Evolutionary conservation across 139 green algal species (phyloP).

Genomic region (Coelastrella sp.): DNA sequence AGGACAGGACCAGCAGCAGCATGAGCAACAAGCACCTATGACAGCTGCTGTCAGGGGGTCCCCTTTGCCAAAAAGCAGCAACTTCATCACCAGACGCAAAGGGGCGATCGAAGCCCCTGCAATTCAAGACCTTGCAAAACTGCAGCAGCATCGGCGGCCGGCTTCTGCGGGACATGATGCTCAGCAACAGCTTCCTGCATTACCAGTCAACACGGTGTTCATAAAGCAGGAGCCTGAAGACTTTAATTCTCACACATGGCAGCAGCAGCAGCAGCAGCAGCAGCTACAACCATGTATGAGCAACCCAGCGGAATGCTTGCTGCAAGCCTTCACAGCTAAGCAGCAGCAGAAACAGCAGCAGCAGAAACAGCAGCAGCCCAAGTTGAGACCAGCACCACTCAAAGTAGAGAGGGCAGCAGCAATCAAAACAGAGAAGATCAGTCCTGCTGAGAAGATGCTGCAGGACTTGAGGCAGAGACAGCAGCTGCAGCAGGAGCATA

Average conservation of each 20-base stretch:
- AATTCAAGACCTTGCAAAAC: neutral
- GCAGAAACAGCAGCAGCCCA: neutral
- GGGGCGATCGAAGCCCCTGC: neutral
- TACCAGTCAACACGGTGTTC: neutral
- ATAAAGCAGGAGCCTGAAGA: neutral
- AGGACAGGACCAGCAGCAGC: neutral
- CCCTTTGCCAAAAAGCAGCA: neutral
- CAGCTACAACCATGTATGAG: neutral
- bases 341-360: constrained; percentile 7
- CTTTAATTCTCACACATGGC: neutral
- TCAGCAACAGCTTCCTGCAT: neutral
- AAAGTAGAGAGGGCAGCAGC: neutral
- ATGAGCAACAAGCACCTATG: neutral
- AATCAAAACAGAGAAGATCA: neutral
- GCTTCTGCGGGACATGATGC: neutral
- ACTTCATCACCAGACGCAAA: neutral
- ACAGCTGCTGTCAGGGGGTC: neutral
- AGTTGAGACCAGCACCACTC: neutral
- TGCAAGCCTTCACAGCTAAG: neutral
- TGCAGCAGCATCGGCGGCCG: neutral
- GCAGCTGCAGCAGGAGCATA: constrained; percentile 18
- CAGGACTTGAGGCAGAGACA: neutral
- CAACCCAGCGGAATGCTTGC: neutral
- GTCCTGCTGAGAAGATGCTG: constrained; percentile 14
- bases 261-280: neutral